phyloP scores from a whole-genome alignment of 176 grass and related monocot species.

The Otatea glauca region DNA sequence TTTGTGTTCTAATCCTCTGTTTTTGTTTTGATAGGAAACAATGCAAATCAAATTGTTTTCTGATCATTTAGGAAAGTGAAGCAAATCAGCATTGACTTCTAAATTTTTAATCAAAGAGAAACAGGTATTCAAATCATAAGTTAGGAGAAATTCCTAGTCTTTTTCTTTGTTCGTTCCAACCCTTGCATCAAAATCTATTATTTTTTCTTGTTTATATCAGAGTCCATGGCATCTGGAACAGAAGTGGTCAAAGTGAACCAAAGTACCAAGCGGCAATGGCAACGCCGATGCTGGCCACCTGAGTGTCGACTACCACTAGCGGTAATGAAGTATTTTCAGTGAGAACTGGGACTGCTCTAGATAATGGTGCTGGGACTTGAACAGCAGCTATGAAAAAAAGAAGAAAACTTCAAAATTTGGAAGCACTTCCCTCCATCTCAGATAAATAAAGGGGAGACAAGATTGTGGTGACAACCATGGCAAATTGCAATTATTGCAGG shows the following conservation, averaged over 20 bases:
- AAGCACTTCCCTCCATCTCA: background rate
- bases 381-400: background rate
- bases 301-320: no score
- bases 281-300: background rate
- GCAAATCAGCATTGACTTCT: background rate
- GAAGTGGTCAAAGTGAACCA: background rate
- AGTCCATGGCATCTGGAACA: background rate
- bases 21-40: no score
- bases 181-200: background rate
- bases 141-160: background rate
- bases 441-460: background rate
- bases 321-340: background rate
- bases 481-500: background rate
- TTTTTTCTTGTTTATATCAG: background rate
- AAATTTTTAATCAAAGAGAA: background rate
- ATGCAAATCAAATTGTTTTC: background rate
- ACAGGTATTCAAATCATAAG: background rate
- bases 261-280: background rate
- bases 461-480: background rate
- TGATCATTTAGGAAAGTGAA: background rate
- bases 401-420: background rate
- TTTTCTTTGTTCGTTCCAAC: background rate
- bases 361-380: background rate
- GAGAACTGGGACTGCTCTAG: background rate
- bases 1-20: background rate